phyloP scores from a whole-genome alignment of 176 grass and related monocot genomes.

The Melocanna baccifera region DNA sequence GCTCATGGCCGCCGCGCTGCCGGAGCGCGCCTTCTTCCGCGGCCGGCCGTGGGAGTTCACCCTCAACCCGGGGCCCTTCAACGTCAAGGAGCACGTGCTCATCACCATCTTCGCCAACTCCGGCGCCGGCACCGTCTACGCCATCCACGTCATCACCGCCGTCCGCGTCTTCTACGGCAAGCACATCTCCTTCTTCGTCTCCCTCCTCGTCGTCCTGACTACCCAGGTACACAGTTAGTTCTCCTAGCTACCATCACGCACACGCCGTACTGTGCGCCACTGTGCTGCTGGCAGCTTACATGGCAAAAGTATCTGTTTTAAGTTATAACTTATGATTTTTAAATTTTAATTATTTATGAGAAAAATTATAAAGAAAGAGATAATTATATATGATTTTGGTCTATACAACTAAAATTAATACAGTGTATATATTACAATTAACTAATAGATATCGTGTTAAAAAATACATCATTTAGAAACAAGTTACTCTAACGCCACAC shows the following conservation, averaged over 20 bases:
- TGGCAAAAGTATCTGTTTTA: too few species aligned
- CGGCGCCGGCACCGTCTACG: slow-evolving; percentile 87
- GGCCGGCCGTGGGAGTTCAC: slow-evolving; percentile 63
- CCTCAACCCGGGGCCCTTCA: slow-evolving; percentile 84
- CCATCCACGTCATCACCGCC: slow-evolving; percentile 85
- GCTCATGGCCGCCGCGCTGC: slow-evolving; percentile 60
- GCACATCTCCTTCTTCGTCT: slow-evolving; percentile 81
- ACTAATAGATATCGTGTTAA: too few species aligned
- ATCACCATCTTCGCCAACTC: slow-evolving; percentile 98
- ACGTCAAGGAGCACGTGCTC: slow-evolving; percentile 92
- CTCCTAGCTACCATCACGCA: neutral
- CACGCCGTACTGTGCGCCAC: too few species aligned
- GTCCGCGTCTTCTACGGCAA: slow-evolving; percentile 83
- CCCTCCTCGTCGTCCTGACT: slow-evolving; percentile 84
- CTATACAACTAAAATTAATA: too few species aligned
- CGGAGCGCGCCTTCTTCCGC: slow-evolving; percentile 37
- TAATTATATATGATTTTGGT: too few species aligned
- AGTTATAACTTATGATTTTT: too few species aligned
- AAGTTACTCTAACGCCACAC: too few species aligned
- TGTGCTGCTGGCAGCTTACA: too few species aligned
- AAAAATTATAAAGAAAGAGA: too few species aligned
- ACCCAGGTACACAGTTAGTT: slow-evolving; percentile 34
- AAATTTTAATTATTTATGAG: too few species aligned
- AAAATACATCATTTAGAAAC: too few species aligned
- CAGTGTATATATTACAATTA: too few species aligned